Evolutionary conservation across 805 yeast genomes (phyloP).

Genomic region (Pichia scutulata): DNA sequence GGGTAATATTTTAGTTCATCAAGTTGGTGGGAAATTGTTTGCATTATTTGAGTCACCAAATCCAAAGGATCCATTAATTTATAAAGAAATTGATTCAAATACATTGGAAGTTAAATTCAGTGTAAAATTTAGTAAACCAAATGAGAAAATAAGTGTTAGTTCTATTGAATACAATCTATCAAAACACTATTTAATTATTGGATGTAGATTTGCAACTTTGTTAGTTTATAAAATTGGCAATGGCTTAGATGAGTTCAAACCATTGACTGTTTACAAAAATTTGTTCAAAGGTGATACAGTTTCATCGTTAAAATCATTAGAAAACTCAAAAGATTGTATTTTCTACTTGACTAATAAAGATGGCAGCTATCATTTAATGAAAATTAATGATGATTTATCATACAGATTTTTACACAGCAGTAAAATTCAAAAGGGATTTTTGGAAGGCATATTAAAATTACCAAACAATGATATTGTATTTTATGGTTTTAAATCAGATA

Average conservation of each 20-base stretch:
- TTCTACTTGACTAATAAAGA: conserved; percentile 54
- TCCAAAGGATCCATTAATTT: conserved; percentile 45
- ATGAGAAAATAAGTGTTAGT: conserved; percentile 45
- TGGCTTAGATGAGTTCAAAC: conserved; percentile 18
- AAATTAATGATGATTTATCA: conserved; percentile 15
- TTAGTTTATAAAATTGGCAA: conserved; percentile 41
- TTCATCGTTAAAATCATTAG: conserved; percentile 42
- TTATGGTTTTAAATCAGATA: conserved; percentile 77
- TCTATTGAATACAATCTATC: conserved; percentile 38
- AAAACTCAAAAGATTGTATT: conserved; percentile 9
- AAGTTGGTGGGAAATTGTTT: conserved; percentile 24
- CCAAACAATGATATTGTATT: conserved; percentile 40
- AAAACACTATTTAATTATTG: conserved; percentile 44
- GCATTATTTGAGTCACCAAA: conserved; percentile 61
- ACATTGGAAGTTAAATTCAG: conserved; percentile 21
- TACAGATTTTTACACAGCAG: conserved; percentile 34
- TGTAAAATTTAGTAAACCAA: conserved; percentile 19
- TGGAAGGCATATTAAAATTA: conserved; percentile 62
- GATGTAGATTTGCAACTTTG: conserved; percentile 65
- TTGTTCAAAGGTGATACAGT: conserved; percentile 62
- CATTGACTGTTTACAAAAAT: conserved; percentile 34
- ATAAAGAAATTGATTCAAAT: conserved; percentile 30
- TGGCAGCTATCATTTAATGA: conserved; percentile 47
- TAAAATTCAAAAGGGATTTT: conserved; percentile 62
- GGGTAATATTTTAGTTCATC: conserved; percentile 39